Evolutionary conservation across 768 basidiomycete genomes (phyloP), one percentile per base, ranked within the genome.

Genomic region (Pleurotus tuber-regium): DNA sequence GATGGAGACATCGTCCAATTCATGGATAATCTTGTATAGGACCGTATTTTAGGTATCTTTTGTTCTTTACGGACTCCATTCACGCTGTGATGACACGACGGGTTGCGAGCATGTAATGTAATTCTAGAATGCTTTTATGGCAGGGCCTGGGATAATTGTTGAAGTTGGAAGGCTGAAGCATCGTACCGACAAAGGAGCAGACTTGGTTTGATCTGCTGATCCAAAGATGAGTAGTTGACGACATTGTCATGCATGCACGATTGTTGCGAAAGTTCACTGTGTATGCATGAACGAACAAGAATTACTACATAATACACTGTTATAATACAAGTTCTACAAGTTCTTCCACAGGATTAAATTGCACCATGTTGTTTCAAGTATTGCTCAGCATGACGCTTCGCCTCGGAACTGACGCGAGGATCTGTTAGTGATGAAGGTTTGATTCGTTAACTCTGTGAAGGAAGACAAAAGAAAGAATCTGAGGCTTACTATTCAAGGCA

Each of bases 311-410:
- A n/a, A n/a, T n/a, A n/a, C n/a, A n/a, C n/a, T n/a, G n/a, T n/a
- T n/a, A n/a, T n/a, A n/a, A n/a, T n/a, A n/a, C n/a, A n/a, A n/a
- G 2, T 33, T n/a, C 10, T 2, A 12, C 33, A 36, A 36, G 1
- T 36, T 10, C 35, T n/a, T 38, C 8, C 35, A 16, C 35, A 38
- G 21, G 10, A 9, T 4, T 14, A 14, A 12, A 9, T 16, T n/a
- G 67, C 57, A 12, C 59, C 66, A 16, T 68, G 58, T 40, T 64
- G 66, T 25, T 60, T 11, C 7, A 80, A 57, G 54, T 67, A 72
- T 47, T 75, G 66, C 43, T 60, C 59, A 21, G 80, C 80, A 43
- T 78, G 79, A 29, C 66, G 50, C 61, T 82, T 82, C 11, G 79
- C 77, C 19, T 61, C 77, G 11, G 66, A 64, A 1, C 77, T 78